Conservation (phyloP, 139 green algal species). For the Penium margaritaceum region DNA sequence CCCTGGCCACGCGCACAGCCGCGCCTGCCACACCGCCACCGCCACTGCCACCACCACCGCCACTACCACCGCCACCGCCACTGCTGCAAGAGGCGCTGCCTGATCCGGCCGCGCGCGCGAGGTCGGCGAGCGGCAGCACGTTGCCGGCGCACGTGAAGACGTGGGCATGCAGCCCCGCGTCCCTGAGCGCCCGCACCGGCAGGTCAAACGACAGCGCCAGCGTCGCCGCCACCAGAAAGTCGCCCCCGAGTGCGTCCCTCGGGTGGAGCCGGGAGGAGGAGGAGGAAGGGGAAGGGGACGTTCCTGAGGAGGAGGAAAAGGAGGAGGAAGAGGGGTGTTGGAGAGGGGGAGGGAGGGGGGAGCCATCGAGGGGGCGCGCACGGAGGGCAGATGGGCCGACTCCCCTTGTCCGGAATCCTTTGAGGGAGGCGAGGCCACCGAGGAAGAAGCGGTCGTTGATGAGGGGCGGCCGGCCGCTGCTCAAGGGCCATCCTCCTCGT, state of each 20-base stretch:
- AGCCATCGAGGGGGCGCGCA: not conserved
- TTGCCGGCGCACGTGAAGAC: conserved; percentile 27
- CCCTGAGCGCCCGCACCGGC: not conserved
- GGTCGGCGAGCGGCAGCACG: not conserved
- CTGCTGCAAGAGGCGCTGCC: not conserved
- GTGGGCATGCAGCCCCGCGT: conserved; percentile 24
- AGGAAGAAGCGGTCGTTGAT: conserved; percentile 48
- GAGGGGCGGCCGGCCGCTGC: not conserved
- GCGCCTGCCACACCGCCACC: not conserved
- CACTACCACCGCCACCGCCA: too few relatives aligned
- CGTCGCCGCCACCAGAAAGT: conserved; percentile 15
- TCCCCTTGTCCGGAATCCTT: conserved; percentile 30
- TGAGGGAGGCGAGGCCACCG: conserved; percentile 21
- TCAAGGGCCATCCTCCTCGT: too few relatives aligned
- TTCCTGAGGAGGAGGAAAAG: too few relatives aligned
- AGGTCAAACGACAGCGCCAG: conserved; percentile 34
- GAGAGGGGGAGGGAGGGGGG: too few relatives aligned
- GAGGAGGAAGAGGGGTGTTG: too few relatives aligned
- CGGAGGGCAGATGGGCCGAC: conserved; percentile 27
- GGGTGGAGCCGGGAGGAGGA: too few relatives aligned
- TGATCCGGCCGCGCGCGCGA: not conserved
- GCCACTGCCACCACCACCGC: not conserved
- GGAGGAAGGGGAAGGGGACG: too few relatives aligned
- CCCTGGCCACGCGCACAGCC: conserved; percentile 5
- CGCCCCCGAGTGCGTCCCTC: conserved; percentile 31